phyloP scores from a whole-genome alignment of 2,329 filamentous ascomycete genomes.

The Aspergillus tamarii region DNA sequence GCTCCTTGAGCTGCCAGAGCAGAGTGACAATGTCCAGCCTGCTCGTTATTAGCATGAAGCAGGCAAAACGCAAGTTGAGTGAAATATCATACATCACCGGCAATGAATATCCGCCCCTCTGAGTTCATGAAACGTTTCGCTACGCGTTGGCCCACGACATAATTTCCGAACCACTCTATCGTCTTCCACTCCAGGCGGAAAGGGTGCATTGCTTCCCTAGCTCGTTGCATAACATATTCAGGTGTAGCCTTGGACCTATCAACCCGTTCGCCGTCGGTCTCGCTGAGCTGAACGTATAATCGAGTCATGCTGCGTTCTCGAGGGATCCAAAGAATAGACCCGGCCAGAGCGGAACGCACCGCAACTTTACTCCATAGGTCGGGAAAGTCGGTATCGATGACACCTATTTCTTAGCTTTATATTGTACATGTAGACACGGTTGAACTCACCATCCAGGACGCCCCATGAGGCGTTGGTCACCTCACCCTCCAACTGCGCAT shows the following conservation, averaged over 20 bases:
- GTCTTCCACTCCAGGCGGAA: too few relatives aligned
- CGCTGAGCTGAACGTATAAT: conserved; percentile 52
- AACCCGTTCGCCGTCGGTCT: conserved; percentile 18
- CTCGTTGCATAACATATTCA: too few relatives aligned
- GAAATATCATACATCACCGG: too few relatives aligned
- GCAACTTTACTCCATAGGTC: too few relatives aligned
- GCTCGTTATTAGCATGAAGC: too few relatives aligned
- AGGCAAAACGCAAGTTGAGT: too few relatives aligned
- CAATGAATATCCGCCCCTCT: too few relatives aligned
- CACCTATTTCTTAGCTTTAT: background rate
- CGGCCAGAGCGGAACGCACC: conserved; percentile 52
- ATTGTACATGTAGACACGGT: background rate
- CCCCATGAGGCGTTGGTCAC: background rate
- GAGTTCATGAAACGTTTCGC: too few relatives aligned
- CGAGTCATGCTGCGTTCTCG: conserved; percentile 74
- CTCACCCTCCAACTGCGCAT: background rate
- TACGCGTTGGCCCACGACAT: too few relatives aligned
- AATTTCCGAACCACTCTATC: too few relatives aligned
- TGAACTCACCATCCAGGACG: background rate
- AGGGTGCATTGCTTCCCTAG: too few relatives aligned
- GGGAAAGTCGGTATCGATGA: background rate
- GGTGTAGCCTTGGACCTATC: too few relatives aligned
- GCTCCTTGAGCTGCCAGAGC: conserved; percentile 39
- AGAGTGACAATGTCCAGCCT: conserved; percentile 28
- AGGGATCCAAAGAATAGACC: conserved; percentile 74